Evolutionary conservation across 2,329 filamentous ascomycete genomes (phyloP).

Genomic region (Aureobasidium uvarum): DNA sequence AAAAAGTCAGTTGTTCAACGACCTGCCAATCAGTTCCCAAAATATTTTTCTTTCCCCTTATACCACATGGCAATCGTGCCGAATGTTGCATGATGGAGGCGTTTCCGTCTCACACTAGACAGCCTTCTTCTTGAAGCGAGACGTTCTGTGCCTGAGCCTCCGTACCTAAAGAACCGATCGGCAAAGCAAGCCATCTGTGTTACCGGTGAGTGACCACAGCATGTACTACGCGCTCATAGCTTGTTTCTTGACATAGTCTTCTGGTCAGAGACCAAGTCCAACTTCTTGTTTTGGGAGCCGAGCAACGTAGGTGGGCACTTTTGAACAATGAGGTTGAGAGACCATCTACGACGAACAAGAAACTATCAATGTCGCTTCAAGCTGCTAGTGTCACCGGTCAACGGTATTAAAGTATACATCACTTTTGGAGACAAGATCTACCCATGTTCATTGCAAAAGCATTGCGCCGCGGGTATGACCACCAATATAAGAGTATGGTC

Average conservation of each 20-base stretch:
- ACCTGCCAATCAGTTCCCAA: neutral
- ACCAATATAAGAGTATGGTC: neutral
- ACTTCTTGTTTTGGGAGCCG: neutral
- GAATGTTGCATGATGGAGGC: slow-evolving; percentile 2
- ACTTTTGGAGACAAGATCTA: neutral
- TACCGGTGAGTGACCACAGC: neutral
- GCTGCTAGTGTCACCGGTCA: slow-evolving; percentile 4
- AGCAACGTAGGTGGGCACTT: neutral
- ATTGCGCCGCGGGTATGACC: neutral
- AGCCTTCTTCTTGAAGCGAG: slow-evolving; percentile 13
- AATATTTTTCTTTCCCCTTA: neutral
- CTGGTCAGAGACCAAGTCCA: neutral
- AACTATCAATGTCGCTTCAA: neutral
- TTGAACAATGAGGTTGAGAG: neutral
- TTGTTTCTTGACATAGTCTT: neutral
- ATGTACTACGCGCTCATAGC: neutral
- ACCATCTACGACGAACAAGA: slow-evolving; percentile 3
- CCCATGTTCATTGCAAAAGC: neutral
- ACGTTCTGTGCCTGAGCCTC: slow-evolving; percentile 4
- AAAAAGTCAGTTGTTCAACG: neutral
- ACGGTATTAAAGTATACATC: slow-evolving; percentile 6
- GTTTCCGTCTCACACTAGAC: neutral
- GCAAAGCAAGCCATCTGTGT: slow-evolving; percentile 7
- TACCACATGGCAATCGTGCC: slow-evolving; percentile 17
- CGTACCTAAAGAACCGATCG: neutral